A percentile compares a stretch with the other conserved stretches of the same genome.
Evolutionary conservation across 176 grass and related monocot species (phyloP).

Genomic region (Carex parvula): DNA sequence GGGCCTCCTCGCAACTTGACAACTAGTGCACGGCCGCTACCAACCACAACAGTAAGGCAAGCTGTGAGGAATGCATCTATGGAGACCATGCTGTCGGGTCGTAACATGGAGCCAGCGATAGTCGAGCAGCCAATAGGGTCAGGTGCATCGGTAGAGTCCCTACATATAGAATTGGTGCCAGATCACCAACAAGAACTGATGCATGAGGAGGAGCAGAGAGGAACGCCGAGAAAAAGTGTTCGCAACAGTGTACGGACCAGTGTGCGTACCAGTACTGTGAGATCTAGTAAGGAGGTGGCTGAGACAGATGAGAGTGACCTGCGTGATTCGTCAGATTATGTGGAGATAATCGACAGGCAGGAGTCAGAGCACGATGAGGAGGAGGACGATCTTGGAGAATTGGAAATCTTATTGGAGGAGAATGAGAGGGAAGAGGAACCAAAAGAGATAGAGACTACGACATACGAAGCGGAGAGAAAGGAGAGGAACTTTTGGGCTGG

Average conservation of each 20-base stretch:
- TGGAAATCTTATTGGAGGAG: constrained; percentile 3
- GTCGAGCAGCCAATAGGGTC: not conserved
- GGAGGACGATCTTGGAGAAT: constrained; percentile 8
- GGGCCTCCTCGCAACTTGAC: not conserved
- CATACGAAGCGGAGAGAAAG: constrained; percentile 3
- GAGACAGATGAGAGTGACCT: constrained; percentile 28
- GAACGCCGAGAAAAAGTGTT: constrained; percentile 1
- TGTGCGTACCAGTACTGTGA: constrained; percentile 11
- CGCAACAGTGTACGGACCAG: constrained; percentile 14
- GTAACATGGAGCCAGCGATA: constrained; percentile 1
- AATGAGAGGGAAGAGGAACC: not conserved
- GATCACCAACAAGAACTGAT: constrained; percentile 9
- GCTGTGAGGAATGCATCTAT: constrained; percentile 29
- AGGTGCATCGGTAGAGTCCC: constrained; percentile 19
- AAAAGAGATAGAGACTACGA: not conserved
- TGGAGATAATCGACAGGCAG: constrained; percentile 30
- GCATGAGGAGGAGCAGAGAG: constrained; percentile 19
- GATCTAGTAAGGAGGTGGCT: constrained; percentile 25
- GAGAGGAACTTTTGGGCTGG: constrained; percentile 1
- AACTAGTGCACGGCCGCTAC: not conserved
- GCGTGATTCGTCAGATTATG: constrained; percentile 24
- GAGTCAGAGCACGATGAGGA: constrained; percentile 15
- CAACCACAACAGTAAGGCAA: constrained; percentile 10
- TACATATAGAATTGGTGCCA: constrained; percentile 27
- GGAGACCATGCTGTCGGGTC: constrained; percentile 19